phyloP scores from a whole-genome alignment of 768 basidiomycete species.

The Boletus reticulatus region DNA sequence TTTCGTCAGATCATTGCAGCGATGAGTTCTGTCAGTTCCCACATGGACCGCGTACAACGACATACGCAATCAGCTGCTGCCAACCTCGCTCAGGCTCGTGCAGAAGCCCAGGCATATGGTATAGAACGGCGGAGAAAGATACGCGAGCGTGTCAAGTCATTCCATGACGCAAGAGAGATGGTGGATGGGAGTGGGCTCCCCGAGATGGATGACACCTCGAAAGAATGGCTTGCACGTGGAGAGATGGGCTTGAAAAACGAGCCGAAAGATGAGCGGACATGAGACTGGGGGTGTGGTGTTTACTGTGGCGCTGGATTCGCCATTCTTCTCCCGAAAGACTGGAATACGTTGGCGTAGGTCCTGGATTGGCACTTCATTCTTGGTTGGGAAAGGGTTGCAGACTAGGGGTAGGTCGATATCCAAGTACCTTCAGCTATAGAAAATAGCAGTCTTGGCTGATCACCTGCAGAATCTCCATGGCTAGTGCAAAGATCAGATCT shows the following conservation, averaged over 20 bases:
- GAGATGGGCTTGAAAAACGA: not conserved
- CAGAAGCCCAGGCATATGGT: slow-evolving; percentile 55
- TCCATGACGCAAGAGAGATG: slow-evolving; percentile 15
- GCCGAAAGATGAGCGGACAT: not conserved
- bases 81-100: slow-evolving; percentile 58
- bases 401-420: not conserved
- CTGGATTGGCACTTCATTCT: not conserved
- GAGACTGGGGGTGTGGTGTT: not conserved
- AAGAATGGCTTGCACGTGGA: not conserved
- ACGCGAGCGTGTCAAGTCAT: slow-evolving; percentile 42
- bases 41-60: slow-evolving; percentile 37
- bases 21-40: slow-evolving; percentile 11
- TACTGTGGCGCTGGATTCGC: not conserved
- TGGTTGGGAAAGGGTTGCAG: not conserved
- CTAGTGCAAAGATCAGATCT: too few relatives aligned
- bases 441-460: too few relatives aligned
- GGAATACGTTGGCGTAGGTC: not conserved
- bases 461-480: too few relatives aligned
- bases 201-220: not conserved
- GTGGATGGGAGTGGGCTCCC: not conserved
- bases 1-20: slow-evolving; percentile 7
- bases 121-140: slow-evolving; percentile 52
- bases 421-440: not conserved
- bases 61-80: slow-evolving; percentile 49
- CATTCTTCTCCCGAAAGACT: not conserved